These are phyloP conservation scores for Ambrosia trifida DNA, from an alignment of 129 eudicot genomes.

Conservation along the genomic window DNA sequence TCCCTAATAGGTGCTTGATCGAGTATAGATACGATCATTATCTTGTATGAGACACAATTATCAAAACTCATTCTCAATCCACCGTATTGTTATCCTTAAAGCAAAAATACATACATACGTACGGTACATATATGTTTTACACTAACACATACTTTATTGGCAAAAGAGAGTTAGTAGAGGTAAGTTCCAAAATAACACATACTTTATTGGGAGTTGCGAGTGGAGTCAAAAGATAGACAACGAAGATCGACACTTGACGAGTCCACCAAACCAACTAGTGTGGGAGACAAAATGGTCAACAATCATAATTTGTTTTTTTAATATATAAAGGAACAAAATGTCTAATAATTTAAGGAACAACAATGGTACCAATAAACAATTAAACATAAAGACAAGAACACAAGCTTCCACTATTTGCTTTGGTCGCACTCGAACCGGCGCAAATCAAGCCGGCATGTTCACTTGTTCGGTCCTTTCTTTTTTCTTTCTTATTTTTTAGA, in stretches of 20 bases:
- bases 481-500: background rate
- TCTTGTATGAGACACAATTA: too few species aligned
- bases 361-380: background rate
- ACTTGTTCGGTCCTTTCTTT: background rate
- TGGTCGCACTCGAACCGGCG: slow-evolving; percentile 6
- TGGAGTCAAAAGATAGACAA: background rate
- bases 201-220: slow-evolving; percentile 4
- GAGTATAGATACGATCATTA: too few species aligned
- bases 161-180: background rate
- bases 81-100: too few species aligned
- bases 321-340: background rate
- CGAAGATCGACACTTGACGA: background rate
- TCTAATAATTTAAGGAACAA: background rate
- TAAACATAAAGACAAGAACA: slow-evolving; percentile 15
- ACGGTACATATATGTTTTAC: too few species aligned
- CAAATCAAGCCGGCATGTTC: slow-evolving; percentile 19
- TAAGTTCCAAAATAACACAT: background rate
- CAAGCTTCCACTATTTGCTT: slow-evolving; percentile 6
- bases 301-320: background rate
- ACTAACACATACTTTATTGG: background rate
- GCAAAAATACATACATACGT: too few species aligned
- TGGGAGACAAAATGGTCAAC: slow-evolving; percentile 12
- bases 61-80: too few species aligned
- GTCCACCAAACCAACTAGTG: slow-evolving; percentile 1
- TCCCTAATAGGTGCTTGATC: too few species aligned